Base-by-base conservation (phyloP, 768 basidiomycete genomes). In the Psilocybe tampanensis region DNA sequence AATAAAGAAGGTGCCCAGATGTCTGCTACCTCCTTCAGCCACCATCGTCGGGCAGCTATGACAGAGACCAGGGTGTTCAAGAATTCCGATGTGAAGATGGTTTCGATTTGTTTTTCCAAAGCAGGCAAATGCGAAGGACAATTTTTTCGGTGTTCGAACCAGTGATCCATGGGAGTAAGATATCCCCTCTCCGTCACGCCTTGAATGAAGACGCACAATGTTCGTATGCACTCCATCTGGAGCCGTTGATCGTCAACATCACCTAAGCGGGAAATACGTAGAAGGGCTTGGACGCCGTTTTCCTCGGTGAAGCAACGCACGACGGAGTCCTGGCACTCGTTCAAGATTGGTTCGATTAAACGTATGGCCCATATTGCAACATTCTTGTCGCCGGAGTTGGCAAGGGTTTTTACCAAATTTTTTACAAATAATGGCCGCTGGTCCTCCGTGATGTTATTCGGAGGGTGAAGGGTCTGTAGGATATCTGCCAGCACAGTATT, bases 141-240 rank as follows among this genome's bases (percentile, higher is more conserved):
- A 33, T 43, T 52, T 59, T 45, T 51, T 43, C 47, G 36, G 32
- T 39, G 9, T 42, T 39, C 43, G 43, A n/a, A 58, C 22, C 54
- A 68, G 4, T 1, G 47, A 1, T 29, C 5, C 29, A 5, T 29
- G 4, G 29, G 9, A 29, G 9, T 9, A 29, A 29, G 4, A 9
- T 29, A 29, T 29, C 29, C 29, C 9, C 29, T 29, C 29, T 29
- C 29, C 29, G 68, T 60, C 32, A 66, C 66, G 52, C 72, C 72
- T 8, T 61, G 63, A 24, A 79, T 66, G 60, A 74, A 76, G 8
- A 70, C 65, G 51, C 72, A 74, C 42, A 79, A 56, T 2, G 71
- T 71, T 23, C 76, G 69, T 58, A 77, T 64, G 56, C 76, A 74
- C 49, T 77, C 73, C 32, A 75, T 66, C 49, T 77, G 75, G 5